Conservation (phyloP, 306 rosid genomes). For the Citrullus colocynthis region DNA sequence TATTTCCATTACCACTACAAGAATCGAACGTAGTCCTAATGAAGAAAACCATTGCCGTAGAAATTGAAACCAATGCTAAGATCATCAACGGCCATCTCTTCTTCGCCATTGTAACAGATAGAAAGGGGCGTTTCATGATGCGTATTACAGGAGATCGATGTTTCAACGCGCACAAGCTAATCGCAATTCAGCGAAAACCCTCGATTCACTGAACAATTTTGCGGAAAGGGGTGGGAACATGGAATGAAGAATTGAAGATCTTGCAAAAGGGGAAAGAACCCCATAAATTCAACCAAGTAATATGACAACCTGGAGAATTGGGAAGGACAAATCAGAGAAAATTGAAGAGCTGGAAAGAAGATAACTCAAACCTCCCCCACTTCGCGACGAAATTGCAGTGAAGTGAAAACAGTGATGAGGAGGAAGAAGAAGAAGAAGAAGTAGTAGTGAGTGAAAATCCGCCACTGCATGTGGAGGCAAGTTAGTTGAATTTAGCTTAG, state of each 20-base stretch:
- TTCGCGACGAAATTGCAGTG: neutral
- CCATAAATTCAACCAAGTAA: neutral
- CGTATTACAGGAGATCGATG: neutral
- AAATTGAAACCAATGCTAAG: constrained; percentile 43
- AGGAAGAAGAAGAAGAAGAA: neutral
- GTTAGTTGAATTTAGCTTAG: neutral
- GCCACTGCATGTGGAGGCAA: neutral
- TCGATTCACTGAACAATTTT: neutral
- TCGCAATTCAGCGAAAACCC: constrained; percentile 2
- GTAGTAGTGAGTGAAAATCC: neutral
- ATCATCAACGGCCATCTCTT: constrained; percentile 39
- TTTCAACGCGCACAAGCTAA: neutral
- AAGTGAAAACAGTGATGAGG: neutral
- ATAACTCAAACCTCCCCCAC: neutral
- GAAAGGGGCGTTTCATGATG: constrained; percentile 5
- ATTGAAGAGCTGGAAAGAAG: neutral
- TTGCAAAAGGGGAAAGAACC: constrained; percentile 3
- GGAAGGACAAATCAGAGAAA: neutral
- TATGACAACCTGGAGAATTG: neutral
- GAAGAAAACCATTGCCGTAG: constrained; percentile 43
- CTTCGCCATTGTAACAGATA: constrained; percentile 26
- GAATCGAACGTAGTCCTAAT: constrained; percentile 43
- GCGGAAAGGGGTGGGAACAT: neutral
- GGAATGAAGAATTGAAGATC: neutral
- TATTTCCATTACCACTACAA: constrained; percentile 13